Percentiles rank a stretch among this genome's conserved stretches.
phyloP scores from a whole-genome alignment of 768 basidiomycete genomes.

The Amanita phalloides region DNA sequence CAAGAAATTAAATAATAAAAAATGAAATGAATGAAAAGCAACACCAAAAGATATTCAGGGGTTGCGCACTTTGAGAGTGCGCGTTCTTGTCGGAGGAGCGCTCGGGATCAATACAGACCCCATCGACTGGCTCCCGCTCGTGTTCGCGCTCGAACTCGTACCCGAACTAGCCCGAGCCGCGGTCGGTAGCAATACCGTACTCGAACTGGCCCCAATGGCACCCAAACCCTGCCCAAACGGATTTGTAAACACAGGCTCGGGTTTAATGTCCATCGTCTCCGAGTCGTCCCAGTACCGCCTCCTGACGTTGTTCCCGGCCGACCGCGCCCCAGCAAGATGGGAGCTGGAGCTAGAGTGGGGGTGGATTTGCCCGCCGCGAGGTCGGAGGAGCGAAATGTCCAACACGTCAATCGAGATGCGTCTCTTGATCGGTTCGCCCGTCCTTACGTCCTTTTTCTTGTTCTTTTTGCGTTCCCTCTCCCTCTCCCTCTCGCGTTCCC shows the following conservation, averaged over 20 bases:
- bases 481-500: neutral
- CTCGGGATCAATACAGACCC: neutral
- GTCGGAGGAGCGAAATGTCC: neutral
- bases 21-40: neutral
- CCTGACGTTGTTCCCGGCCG: neutral
- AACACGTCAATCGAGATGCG: neutral
- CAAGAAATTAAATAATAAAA: neutral
- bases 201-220: too few relatives aligned
- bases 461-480: neutral
- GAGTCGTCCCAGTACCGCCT: neutral
- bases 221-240: too few relatives aligned
- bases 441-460: neutral
- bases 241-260: neutral
- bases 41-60: neutral
- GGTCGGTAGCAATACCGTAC: neutral
- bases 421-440: neutral
- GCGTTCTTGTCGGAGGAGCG: neutral
- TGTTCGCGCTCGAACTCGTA: too few relatives aligned
- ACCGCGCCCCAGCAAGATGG: too few relatives aligned
- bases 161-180: neutral
- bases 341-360: neutral
- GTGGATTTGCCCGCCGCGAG: neutral
- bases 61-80: conserved; percentile 6
- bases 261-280: neutral
- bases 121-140: too few relatives aligned